Base-by-base conservation (phyloP, 441 rosid species). In the Brassica hybrid region DNA sequence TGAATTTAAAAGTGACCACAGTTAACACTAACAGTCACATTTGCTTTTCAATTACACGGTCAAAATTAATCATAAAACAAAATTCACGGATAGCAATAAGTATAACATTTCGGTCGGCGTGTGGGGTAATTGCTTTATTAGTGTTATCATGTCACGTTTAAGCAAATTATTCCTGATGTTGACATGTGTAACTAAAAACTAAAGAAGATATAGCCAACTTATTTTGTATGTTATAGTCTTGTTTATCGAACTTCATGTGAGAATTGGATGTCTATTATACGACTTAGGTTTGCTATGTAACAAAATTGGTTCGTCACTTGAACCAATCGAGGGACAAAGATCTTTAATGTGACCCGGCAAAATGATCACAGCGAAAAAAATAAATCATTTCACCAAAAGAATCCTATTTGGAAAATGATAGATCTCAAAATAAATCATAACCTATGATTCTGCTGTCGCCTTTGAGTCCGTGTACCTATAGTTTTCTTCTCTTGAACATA, bases 391-490 rank as follows among this genome's bases (percentile, higher is more conserved):
- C 68, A 59, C 36, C 2, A 17, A 67, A 34, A 50, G 52, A 78
- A 60, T 73, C 74, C 71, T 41, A 63, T 73, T 77, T 67, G 27
- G 25, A 73, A 67, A 73, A 72, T 23, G 36, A 45, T 72, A 6
- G 14, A 50, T 50, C 57, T 50, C 65, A 2, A 57, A 71, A 43
- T 43, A 71, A 65, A 68, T 79, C 60, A 52, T 36, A 54, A 7
- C 61, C 66, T 79, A 69, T 54, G 78, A 56, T 79, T 17, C 67
- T 73, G 65, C 63, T 78, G 78, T 68, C 82, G 69, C 78, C 75
- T 73, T 61, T 63, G 57, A 52, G 74, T 69, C 74, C 78, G 74
- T 79, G 82, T 73, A 79, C 82, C 74, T 73, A 67, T 67, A 67
- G 57, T 18, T 41, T 12, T 45, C 16, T 45, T 45, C 54, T 45